phyloP scores from a whole-genome alignment of 139 green algal species.

The Zygnema cylindricum region DNA sequence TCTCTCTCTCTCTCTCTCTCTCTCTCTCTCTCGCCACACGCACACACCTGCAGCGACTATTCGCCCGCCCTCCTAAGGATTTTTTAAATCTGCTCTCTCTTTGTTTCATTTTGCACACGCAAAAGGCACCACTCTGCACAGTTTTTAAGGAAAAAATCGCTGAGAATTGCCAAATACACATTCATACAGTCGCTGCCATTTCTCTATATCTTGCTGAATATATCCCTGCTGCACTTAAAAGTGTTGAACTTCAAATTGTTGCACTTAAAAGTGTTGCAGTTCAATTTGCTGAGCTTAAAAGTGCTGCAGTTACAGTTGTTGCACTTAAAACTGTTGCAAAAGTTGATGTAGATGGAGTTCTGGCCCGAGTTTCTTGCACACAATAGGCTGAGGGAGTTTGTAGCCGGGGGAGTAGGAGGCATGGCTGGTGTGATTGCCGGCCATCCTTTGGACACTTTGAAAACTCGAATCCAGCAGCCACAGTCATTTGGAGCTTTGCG shows the following conservation, averaged over 20 bases:
- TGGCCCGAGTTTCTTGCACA: constrained; percentile 18
- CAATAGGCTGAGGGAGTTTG: constrained; percentile 8
- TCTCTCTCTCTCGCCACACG: background rate
- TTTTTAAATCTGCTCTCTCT: background rate
- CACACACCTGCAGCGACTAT: no score
- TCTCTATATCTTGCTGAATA: background rate
- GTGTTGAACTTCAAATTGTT: background rate
- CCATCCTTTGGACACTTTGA: constrained; percentile 17
- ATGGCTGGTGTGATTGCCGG: constrained; percentile 17
- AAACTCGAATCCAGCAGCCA: background rate
- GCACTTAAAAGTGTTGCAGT: background rate
- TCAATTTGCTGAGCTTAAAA: background rate
- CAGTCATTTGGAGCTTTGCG: background rate
- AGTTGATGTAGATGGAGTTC: background rate
- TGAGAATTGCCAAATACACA: background rate
- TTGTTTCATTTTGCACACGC: background rate
- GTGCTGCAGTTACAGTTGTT: background rate
- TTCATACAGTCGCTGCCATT: background rate
- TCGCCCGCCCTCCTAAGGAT: no score
- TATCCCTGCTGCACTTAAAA: background rate
- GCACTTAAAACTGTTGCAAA: background rate
- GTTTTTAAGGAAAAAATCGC: background rate
- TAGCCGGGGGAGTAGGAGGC: constrained; percentile 10
- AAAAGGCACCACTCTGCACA: background rate
- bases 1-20: background rate